Percentiles rank a stretch among this genome's conserved stretches.
These are phyloP conservation scores for Nakazawaea peltata DNA, from an alignment of 805 yeast species.

Conservation along the genomic window DNA sequence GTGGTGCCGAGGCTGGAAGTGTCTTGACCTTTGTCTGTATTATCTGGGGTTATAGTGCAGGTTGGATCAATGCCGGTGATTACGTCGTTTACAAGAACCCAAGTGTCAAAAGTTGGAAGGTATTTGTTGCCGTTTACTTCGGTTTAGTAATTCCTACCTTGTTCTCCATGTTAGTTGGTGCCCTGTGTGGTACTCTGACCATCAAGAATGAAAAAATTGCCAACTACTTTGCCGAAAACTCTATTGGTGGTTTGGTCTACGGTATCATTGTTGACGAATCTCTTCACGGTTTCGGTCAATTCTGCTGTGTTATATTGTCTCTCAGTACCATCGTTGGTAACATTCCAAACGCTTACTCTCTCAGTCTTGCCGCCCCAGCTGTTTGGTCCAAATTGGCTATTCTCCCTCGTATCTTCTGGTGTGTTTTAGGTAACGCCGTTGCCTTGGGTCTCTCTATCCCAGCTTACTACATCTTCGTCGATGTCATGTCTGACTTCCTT, in stretches of 20 bases:
- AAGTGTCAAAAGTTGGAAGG: constrained; percentile 21
- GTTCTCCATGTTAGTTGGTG: constrained; percentile 75
- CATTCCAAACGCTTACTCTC: constrained; percentile 26
- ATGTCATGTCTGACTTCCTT: constrained; percentile 24
- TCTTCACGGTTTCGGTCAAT: constrained; percentile 25
- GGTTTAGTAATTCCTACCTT: constrained; percentile 32
- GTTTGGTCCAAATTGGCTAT: constrained; percentile 24
- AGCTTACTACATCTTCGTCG: constrained; percentile 25
- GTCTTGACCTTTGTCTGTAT: constrained; percentile 22
- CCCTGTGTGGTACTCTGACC: constrained; percentile 73
- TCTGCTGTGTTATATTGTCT: constrained; percentile 24
- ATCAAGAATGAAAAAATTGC: constrained; percentile 35
- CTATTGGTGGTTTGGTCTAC: constrained; percentile 33
- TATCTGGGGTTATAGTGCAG: constrained; percentile 26
- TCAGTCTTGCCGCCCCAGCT: constrained; percentile 24
- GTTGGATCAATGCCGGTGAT: constrained; percentile 29
- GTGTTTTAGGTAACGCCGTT: constrained; percentile 23
- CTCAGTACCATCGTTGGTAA: constrained; percentile 25
- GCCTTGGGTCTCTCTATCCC: constrained; percentile 27
- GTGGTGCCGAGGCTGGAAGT: constrained; percentile 21
- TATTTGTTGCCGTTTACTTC: constrained; percentile 19
- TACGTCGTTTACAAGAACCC: constrained; percentile 26
- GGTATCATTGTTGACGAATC: constrained; percentile 21
- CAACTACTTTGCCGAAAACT: constrained; percentile 40
- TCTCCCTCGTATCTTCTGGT: constrained; percentile 28